A percentile compares a stretch with the other conserved stretches of the same genome.
Conservation (phyloP, 2,329 filamentous ascomycete genomes). For the Ciborinia camelliae region DNA sequence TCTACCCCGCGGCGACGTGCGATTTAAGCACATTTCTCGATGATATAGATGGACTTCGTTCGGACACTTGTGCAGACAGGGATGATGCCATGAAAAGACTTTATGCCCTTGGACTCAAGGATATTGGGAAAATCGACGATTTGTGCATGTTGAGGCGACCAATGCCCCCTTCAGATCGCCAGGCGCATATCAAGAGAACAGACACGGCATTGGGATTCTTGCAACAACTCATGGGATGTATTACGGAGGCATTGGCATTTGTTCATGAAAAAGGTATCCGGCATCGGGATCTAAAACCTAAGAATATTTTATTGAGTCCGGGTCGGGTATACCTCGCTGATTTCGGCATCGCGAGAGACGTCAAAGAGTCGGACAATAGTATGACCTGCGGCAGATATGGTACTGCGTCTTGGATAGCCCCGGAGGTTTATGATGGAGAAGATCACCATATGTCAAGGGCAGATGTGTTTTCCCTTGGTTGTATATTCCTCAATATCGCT, state of each 20-base stretch:
- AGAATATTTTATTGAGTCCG: constrained; percentile 47
- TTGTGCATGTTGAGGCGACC: constrained; percentile 16
- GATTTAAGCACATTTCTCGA: constrained; percentile 44
- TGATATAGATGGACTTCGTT: constrained; percentile 44
- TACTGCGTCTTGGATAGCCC: constrained; percentile 46
- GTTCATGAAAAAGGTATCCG: constrained; percentile 41
- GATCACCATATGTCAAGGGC: constrained; percentile 47
- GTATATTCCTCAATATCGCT: constrained; percentile 46
- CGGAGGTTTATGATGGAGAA: constrained; percentile 41
- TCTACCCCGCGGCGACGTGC: constrained; percentile 49
- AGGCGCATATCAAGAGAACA: constrained; percentile 26
- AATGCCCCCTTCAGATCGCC: neutral
- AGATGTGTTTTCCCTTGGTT: constrained; percentile 48
- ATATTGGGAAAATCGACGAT: constrained; percentile 34
- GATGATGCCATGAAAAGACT: constrained; percentile 41
- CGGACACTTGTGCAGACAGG: constrained; percentile 42
- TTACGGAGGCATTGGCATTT: constrained; percentile 35
- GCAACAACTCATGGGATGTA: constrained; percentile 45
- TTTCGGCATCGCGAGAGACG: constrained; percentile 49
- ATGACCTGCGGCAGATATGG: constrained; percentile 42
- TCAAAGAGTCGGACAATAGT: constrained; percentile 45
- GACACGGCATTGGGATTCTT: constrained; percentile 41
- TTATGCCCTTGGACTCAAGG: constrained; percentile 40
- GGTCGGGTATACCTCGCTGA: constrained; percentile 48
- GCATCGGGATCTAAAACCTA: constrained; percentile 49